phyloP scores from a whole-genome alignment of 495 filamentous ascomycete genomes.

The Aspergillus heteromorphus region DNA sequence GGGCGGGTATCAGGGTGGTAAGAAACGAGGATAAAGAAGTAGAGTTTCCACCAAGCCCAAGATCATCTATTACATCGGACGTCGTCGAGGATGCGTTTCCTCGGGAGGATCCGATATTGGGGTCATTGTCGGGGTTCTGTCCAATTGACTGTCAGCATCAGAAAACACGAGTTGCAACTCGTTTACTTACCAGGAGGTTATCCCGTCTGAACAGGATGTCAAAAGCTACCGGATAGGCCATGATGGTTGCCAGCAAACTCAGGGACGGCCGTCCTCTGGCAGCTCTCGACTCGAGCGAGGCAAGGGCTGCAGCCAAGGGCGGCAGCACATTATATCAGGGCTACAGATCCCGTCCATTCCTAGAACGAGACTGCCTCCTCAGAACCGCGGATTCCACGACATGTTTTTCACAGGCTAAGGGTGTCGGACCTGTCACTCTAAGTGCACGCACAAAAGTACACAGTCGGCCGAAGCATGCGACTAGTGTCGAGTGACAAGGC shows the following conservation, averaged over 20 bases:
- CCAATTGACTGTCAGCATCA: neutral
- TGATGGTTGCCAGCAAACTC: slow-evolving; percentile 3
- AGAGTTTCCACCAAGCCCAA: slow-evolving; percentile 24
- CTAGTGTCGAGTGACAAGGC: slow-evolving; percentile 13
- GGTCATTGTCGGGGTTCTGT: slow-evolving; percentile 37
- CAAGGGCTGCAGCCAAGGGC: neutral
- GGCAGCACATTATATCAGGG: neutral
- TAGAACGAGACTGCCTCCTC: slow-evolving; percentile 4
- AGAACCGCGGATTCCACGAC: slow-evolving; percentile 2
- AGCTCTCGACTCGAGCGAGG: neutral
- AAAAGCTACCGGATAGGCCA: slow-evolving; percentile 8
- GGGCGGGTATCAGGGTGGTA: slow-evolving; percentile 66
- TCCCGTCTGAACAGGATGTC: slow-evolving; percentile 11
- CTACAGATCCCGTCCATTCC: slow-evolving; percentile 11
- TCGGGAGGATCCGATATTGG: slow-evolving; percentile 40
- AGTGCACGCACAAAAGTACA: slow-evolving; percentile 1
- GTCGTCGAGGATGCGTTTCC: slow-evolving; percentile 37
- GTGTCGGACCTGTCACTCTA: slow-evolving; percentile 30
- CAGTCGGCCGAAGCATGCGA: slow-evolving; percentile 12
- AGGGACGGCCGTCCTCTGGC: neutral
- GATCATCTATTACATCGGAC: slow-evolving; percentile 24
- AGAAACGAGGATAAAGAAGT: slow-evolving; percentile 52
- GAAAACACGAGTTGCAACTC: neutral
- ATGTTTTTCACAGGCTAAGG: neutral
- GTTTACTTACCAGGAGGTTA: slow-evolving; percentile 15